These are phyloP conservation scores for Phialophora verrucosa DNA, from an alignment of 2,329 filamentous ascomycete genomes.

Conservation along the genomic window DNA sequence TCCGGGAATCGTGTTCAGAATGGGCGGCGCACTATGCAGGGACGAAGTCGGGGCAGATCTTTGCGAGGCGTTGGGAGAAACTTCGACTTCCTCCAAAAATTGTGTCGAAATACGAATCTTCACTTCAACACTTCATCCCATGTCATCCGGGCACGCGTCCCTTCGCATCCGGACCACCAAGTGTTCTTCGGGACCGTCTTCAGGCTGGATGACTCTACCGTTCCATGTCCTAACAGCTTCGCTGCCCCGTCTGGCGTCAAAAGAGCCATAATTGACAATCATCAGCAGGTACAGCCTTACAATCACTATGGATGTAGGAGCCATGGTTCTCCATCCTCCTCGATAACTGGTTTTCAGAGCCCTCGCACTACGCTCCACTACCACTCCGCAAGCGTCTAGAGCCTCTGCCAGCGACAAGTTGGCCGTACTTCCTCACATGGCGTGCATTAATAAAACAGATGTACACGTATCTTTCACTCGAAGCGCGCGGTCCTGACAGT, in stretches of 20 bases:
- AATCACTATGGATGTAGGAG: background rate
- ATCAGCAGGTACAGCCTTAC: background rate
- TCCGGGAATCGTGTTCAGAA: background rate
- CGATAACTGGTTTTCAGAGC: background rate
- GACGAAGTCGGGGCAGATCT: background rate
- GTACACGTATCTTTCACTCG: too few species aligned
- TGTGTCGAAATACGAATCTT: constrained; percentile 6
- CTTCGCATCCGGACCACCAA: background rate
- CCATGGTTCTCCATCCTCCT: background rate
- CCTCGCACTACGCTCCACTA: background rate
- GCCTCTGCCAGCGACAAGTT: background rate
- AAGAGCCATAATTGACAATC: background rate
- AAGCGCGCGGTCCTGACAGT: too few species aligned
- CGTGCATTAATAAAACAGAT: too few species aligned
- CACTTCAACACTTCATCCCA: constrained; percentile 1
- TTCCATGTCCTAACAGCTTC: background rate
- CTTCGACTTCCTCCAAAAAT: background rate
- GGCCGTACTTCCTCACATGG: too few species aligned
- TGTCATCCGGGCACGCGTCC: background rate
- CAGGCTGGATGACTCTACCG: background rate
- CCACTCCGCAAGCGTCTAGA: background rate
- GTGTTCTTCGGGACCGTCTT: background rate
- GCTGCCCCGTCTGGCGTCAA: background rate
- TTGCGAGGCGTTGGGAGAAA: constrained; percentile 7
- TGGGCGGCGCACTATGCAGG: background rate